Conservation (phyloP, 2,329 filamentous ascomycete species). For the Sporothrix pallida region DNA sequence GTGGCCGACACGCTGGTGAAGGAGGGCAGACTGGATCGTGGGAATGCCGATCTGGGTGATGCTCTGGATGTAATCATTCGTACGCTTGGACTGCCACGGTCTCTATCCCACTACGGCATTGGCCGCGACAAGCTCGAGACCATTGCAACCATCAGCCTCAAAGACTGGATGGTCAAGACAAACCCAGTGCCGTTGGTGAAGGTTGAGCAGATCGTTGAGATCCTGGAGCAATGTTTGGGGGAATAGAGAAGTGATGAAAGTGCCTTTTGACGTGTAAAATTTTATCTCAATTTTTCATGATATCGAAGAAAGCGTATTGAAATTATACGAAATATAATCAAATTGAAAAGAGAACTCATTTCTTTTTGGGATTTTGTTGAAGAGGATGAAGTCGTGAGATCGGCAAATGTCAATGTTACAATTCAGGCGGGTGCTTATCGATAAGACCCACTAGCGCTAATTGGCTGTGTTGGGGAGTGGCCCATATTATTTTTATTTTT, state of each 20-base stretch:
- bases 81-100: conserved; percentile 57
- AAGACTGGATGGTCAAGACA: conserved; percentile 52
- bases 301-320: not conserved
- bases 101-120: conserved; percentile 54
- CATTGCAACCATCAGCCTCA: conserved; percentile 53
- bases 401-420: not conserved
- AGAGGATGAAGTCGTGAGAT: not conserved
- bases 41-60: conserved; percentile 53
- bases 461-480: not conserved
- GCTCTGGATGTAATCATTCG: conserved; percentile 54
- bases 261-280: not conserved
- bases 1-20: conserved; percentile 45
- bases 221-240: conserved; percentile 49
- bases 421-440: conserved; percentile 17
- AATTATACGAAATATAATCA: not conserved
- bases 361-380: not conserved
- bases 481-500: conserved; percentile 7
- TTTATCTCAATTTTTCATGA: not conserved
- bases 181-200: conserved; percentile 54
- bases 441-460: conserved; percentile 11
- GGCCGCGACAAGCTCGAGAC: conserved; percentile 52
- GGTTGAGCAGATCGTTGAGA: conserved; percentile 55
- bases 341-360: not conserved
- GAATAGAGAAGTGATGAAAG: not conserved
- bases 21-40: conserved; percentile 38